phyloP scores from a whole-genome alignment of 2,329 filamentous ascomycete species.

The Blastomyces silverae region DNA sequence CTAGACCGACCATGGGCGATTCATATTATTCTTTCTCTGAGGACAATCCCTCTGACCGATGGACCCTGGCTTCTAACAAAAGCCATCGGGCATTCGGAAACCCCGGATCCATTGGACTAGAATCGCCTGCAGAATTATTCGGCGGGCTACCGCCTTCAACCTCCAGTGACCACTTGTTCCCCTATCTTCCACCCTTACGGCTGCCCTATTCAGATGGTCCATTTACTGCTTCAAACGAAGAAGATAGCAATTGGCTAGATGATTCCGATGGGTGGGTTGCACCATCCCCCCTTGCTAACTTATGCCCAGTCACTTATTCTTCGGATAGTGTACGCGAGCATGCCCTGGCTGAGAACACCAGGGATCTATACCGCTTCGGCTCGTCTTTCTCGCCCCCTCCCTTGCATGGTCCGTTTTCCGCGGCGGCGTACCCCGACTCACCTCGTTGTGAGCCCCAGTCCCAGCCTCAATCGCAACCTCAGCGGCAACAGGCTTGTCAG shows the following conservation, averaged over 20 bases:
- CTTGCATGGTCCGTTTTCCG: not conserved
- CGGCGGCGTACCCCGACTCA: not conserved
- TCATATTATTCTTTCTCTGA: not conserved
- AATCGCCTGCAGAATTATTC: not conserved
- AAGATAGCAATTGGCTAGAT: not conserved
- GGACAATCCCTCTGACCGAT: not conserved
- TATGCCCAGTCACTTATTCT: not conserved
- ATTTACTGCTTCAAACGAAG: not conserved
- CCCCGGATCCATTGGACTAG: not conserved
- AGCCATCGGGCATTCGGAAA: not conserved
- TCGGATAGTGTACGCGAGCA: not conserved
- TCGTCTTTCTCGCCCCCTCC: not conserved
- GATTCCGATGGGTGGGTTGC: not conserved
- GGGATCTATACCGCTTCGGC: not conserved
- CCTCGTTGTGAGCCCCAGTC: not conserved
- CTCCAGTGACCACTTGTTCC: not conserved
- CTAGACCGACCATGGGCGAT: slow-evolving; percentile 24
- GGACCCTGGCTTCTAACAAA: not conserved
- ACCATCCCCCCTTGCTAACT: not conserved
- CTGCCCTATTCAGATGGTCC: slow-evolving; percentile 7
- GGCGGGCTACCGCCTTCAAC: not conserved
- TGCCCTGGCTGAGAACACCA: not conserved
- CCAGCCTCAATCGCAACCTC: not conserved
- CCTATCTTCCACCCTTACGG: slow-evolving; percentile 3
- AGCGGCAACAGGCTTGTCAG: not conserved